phyloP scores from a whole-genome alignment of 2,329 filamentous ascomycete genomes.

The Phaeosphaeria sp. region DNA sequence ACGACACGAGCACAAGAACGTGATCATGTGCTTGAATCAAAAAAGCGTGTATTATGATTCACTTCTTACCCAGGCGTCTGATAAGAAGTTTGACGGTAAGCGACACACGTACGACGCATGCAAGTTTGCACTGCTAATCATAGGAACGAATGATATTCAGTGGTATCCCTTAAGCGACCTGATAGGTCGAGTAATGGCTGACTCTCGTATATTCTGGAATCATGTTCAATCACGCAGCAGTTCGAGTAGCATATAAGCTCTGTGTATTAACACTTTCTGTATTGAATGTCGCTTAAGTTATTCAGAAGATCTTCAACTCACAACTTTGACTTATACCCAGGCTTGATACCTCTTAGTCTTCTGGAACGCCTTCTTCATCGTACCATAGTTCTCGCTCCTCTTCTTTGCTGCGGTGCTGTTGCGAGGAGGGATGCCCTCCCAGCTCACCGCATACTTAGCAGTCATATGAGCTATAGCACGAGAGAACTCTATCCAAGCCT shows the following conservation, averaged over 20 bases:
- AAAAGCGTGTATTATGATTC: not conserved
- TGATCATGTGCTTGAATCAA: too few species aligned
- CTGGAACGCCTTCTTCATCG: conserved; percentile 26
- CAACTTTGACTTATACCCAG: conserved; percentile 17
- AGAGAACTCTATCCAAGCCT: conserved; percentile 58
- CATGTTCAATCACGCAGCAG: too few species aligned
- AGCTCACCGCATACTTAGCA: conserved; percentile 43
- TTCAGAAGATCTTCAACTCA: not conserved
- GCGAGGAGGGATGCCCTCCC: conserved; percentile 37
- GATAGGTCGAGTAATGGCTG: too few species aligned
- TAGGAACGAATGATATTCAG: not conserved
- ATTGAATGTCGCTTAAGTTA: not conserved
- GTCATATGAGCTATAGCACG: conserved; percentile 64
- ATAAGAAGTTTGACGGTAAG: not conserved
- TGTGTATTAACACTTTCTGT: too few species aligned
- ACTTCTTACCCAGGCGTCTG: not conserved
- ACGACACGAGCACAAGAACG: too few species aligned
- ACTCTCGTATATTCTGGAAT: too few species aligned
- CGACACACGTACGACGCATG: not conserved
- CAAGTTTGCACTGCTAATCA: not conserved
- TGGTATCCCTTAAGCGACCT: too few species aligned
- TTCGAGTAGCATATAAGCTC: too few species aligned
- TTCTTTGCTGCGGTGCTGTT: conserved; percentile 30
- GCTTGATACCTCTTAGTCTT: conserved; percentile 29
- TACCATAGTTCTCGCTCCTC: conserved; percentile 24